Evolutionary conservation across 148 eudicot species (phyloP).

Genomic region (Cornus suecica): DNA sequence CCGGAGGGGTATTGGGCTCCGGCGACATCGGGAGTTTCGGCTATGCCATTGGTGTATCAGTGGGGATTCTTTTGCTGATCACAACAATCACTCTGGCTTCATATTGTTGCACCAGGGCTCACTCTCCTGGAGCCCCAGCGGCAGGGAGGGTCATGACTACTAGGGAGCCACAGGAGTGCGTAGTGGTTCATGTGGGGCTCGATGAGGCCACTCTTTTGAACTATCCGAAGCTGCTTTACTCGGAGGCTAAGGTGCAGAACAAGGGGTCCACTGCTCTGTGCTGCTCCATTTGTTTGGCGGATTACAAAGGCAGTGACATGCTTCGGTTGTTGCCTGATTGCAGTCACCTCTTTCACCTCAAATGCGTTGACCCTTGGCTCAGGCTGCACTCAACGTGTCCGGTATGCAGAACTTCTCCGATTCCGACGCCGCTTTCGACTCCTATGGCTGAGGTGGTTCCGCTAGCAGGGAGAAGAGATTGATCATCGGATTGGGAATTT

Average conservation of each 20-base stretch:
- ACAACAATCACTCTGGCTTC: slow-evolving; percentile 81
- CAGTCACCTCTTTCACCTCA: slow-evolving; percentile 73
- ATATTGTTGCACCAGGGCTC: slow-evolving; percentile 65
- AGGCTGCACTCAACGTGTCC: slow-evolving; percentile 80
- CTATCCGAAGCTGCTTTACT: slow-evolving; percentile 68
- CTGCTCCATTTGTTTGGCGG: slow-evolving; percentile 79
- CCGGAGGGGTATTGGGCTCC: slow-evolving; percentile 44
- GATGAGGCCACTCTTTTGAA: slow-evolving; percentile 69
- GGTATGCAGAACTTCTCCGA: slow-evolving; percentile 78
- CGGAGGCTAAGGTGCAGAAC: slow-evolving; percentile 38
- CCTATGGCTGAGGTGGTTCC: slow-evolving; percentile 82
- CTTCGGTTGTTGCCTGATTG: slow-evolving; percentile 69
- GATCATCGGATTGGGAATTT: not conserved
- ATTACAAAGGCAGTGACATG: slow-evolving; percentile 59
- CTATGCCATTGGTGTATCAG: slow-evolving; percentile 77
- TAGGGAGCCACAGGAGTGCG: not conserved
- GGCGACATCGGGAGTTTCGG: slow-evolving; percentile 56
- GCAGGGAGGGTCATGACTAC: not conserved
- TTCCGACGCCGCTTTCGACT: slow-evolving; percentile 74
- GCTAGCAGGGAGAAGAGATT: slow-evolving; percentile 31
- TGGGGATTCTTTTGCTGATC: slow-evolving; percentile 80
- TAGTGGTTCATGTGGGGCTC: slow-evolving; percentile 45
- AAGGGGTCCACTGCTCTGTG: slow-evolving; percentile 47
- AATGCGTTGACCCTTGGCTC: slow-evolving; percentile 89
- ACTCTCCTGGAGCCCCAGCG: slow-evolving; percentile 9